Percentiles rank a stretch among this genome's conserved stretches.
Evolutionary conservation across 1,284 basidiomycete species (phyloP).

Genomic region (Chalciporus sp.): DNA sequence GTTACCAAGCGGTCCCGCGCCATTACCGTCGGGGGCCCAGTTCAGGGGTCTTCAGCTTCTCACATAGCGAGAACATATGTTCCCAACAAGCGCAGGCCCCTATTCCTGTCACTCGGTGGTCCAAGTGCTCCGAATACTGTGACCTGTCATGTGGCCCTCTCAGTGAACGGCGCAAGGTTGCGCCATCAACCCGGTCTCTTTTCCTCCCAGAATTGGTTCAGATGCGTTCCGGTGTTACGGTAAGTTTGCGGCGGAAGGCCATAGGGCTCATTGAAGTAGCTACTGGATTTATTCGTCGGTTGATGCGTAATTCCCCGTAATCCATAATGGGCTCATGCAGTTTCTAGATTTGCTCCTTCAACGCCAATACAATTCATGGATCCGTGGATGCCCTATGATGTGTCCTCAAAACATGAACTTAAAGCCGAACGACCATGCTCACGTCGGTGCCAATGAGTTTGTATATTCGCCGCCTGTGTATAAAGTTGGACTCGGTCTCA

Average conservation of each 20-base stretch:
- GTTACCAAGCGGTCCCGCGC: neutral
- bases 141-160: conserved; percentile 7
- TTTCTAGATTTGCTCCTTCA: too few relatives aligned
- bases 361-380: too few relatives aligned
- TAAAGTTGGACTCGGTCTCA: neutral
- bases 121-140: neutral
- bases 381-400: too few relatives aligned
- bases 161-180: conserved; percentile 8
- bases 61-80: neutral
- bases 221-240: neutral
- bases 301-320: neutral
- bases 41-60: conserved; percentile 1
- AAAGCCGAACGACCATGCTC: too few relatives aligned
- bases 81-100: neutral
- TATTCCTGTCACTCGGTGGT: neutral
- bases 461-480: neutral
- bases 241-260: neutral
- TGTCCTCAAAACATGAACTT: too few relatives aligned
- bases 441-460: neutral
- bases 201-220: neutral
- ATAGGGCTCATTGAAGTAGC: neutral
- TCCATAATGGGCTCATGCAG: too few relatives aligned
- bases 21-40: neutral
- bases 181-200: conserved; percentile 1
- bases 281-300: neutral